Evolutionary conservation across 345 rosid species (phyloP), one percentile per base, ranked within the genome.

Genomic region (Cardiospermum halicacabum): DNA sequence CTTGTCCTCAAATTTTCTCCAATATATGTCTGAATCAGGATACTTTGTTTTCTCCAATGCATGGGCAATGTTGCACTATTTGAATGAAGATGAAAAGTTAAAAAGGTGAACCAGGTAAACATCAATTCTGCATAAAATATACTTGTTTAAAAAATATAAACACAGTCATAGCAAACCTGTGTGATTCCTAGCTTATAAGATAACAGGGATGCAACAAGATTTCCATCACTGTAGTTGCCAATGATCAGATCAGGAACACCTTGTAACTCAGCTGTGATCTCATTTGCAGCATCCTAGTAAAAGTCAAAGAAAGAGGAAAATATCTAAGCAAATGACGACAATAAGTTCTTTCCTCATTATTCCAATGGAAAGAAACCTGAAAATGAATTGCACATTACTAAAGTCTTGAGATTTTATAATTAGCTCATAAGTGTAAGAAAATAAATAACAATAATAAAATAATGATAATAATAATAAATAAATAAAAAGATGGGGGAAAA

Each of bases 21-120:
- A 80, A 69, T 83, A 83, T 62, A 78, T 69, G 62, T 83, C 84
- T 40, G 82, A 83, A 55, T 83, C 87, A 0, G 82, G 84, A 68
- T 83, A 83, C 68, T 80, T 83, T 24, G 87, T 83, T 70, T 83
- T 83, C 77, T 83, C 81, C 71, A 83, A 59, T 2, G 84, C 87
- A 76, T 83, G 84, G 18, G 84, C 87, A 60, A 83, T 80, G 58
- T 75, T 83, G 64, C 87, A 80, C 81, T 80, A 57, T 65, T 62
- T 50, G 48, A 22, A 39, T 25, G 39, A 47, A 47, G 50, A 39
- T 59, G 16, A 27, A 42, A 51, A 50, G 57, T 45, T 62, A 37
- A 69, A 57, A 36, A n/a, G n/a, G 64, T 42, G 36, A 48, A 62
- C 37, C 56, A 57, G 43, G 21, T 47, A 53, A 22, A 62, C 19